Percentiles rank a stretch among this genome's conserved stretches.
phyloP scores from a whole-genome alignment of 345 rosid species.

The Sonneratia caseolaris region DNA sequence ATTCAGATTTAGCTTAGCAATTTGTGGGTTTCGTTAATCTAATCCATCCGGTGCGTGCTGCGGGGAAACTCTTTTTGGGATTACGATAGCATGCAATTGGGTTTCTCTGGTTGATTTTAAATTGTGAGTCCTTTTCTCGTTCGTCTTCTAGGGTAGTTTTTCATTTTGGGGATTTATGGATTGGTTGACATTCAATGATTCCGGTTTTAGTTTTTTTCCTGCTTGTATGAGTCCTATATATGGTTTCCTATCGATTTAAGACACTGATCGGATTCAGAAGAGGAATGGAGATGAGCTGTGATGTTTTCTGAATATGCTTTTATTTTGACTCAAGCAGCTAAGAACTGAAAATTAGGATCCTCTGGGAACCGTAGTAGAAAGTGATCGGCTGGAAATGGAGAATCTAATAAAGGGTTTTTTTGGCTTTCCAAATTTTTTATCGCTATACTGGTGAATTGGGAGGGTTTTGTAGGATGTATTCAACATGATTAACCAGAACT shows the following conservation, averaged over 20 bases:
- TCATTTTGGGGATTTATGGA: not conserved
- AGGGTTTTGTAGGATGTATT: not conserved
- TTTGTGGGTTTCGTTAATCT: not conserved
- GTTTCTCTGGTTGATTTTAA: constrained; percentile 1
- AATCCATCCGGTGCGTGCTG: not conserved
- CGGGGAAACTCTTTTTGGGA: not conserved
- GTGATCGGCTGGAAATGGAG: too few relatives aligned
- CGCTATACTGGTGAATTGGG: not conserved
- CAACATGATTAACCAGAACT: not conserved
- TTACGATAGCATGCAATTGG: constrained; percentile 8
- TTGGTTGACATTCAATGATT: not conserved
- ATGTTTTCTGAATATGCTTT: not conserved
- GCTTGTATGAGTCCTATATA: not conserved
- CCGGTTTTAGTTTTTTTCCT: not conserved
- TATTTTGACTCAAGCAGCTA: not conserved
- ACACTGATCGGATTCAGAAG: not conserved
- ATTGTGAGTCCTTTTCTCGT: not conserved
- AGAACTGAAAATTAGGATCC: not conserved
- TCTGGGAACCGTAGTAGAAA: too few relatives aligned
- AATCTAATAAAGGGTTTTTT: too few relatives aligned
- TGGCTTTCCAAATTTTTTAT: too few relatives aligned
- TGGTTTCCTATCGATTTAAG: not conserved
- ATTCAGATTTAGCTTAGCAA: not conserved
- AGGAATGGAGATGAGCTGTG: not conserved
- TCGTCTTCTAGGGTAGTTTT: not conserved